Evolutionary conservation across 1,139 yeast genomes (phyloP).

Genomic region (Insectozyma bohioensis): DNA sequence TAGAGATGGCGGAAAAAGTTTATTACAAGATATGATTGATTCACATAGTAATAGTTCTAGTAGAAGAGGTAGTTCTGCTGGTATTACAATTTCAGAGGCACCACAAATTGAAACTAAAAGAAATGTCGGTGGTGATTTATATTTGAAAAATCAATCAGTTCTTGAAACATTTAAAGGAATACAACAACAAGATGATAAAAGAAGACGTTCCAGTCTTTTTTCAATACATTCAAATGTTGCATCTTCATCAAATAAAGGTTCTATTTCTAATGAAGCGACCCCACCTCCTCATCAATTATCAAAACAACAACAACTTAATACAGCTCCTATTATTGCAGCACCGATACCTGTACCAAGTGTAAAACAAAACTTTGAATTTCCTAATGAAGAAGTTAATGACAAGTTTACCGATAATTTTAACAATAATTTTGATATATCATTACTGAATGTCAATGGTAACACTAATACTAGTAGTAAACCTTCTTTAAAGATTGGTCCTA

Average conservation of each 20-base stretch:
- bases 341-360: slow-evolving; percentile 22
- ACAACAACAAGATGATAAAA: slow-evolving; percentile 45
- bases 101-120: slow-evolving; percentile 50
- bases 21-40: slow-evolving; percentile 39
- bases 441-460: not conserved
- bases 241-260: slow-evolving; percentile 7
- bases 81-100: slow-evolving; percentile 34
- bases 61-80: slow-evolving; percentile 31
- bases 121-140: slow-evolving; percentile 57
- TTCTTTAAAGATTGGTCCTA: slow-evolving; percentile 33
- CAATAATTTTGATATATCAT: not conserved
- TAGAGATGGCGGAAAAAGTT: slow-evolving; percentile 29
- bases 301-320: slow-evolving; percentile 6
- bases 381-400: not conserved
- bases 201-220: slow-evolving; percentile 41
- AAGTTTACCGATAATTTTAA: not conserved
- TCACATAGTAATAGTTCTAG: slow-evolving; percentile 21
- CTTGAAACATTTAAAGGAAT: slow-evolving; percentile 53
- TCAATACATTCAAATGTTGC: slow-evolving; percentile 11
- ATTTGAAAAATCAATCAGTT: slow-evolving; percentile 47
- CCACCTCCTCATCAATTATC: slow-evolving; percentile 4
- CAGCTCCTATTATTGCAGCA: slow-evolving; percentile 15
- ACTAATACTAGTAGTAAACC: slow-evolving; percentile 7
- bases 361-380: slow-evolving; percentile 4
- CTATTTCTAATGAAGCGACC: slow-evolving; percentile 7